phyloP scores from a whole-genome alignment of 331 rosid genomes.

The Quercus phellos region DNA sequence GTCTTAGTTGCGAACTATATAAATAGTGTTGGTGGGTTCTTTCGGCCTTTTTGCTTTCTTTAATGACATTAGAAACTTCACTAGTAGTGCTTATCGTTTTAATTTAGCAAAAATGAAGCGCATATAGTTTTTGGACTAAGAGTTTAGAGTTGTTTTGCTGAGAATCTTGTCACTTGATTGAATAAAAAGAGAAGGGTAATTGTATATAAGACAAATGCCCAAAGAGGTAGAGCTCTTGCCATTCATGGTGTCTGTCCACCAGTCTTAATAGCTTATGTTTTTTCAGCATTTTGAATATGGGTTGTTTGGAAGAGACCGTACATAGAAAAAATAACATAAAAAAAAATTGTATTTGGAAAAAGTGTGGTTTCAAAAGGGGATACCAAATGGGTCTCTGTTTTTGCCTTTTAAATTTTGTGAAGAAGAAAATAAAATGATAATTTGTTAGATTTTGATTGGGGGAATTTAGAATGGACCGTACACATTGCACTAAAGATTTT shows the following conservation, averaged over 20 bases:
- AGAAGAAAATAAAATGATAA: too few relatives aligned
- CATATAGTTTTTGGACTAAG: slow-evolving; percentile 32
- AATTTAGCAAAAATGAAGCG: slow-evolving; percentile 35
- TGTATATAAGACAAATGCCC: neutral
- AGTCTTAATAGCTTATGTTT: neutral
- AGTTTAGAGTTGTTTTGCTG: slow-evolving; percentile 1
- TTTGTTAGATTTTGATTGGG: too few relatives aligned
- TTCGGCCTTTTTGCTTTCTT: slow-evolving; percentile 18
- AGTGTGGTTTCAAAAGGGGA: too few relatives aligned
- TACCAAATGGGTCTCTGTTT: neutral
- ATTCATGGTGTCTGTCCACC: neutral
- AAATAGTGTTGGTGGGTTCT: slow-evolving; percentile 9
- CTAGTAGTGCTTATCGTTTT: slow-evolving; percentile 34
- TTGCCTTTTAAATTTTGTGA: too few relatives aligned
- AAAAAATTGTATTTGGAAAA: too few relatives aligned
- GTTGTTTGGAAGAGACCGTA: too few relatives aligned
- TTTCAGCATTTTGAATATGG: too few relatives aligned
- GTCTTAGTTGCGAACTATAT: slow-evolving; percentile 42
- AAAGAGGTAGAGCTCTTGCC: neutral
- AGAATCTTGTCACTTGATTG: neutral
- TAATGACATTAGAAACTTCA: slow-evolving; percentile 29
- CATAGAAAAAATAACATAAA: too few relatives aligned
- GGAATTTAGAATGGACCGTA: too few relatives aligned
- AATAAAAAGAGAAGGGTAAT: neutral
- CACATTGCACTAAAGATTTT: too few relatives aligned